Conservation (phyloP, 2,329 filamentous ascomycete genomes). For the Cadophora gregata region DNA sequence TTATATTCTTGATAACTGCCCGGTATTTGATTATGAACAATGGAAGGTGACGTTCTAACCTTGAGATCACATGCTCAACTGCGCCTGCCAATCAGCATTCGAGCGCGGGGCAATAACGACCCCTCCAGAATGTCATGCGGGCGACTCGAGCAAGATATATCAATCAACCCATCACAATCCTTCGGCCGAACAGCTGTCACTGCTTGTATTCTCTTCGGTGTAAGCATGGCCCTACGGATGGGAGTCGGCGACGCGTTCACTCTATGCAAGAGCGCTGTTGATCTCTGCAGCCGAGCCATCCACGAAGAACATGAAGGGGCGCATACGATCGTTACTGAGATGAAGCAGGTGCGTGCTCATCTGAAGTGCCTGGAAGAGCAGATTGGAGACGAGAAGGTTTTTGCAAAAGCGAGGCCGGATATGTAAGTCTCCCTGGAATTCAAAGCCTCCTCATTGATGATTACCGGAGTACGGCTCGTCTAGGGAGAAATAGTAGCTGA, state of each 20-base stretch:
- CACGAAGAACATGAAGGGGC: conserved; percentile 12
- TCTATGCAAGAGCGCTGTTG: conserved; percentile 16
- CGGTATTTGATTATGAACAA: no score
- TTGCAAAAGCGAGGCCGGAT: background rate
- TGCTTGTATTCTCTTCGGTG: background rate
- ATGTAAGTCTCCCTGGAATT: background rate
- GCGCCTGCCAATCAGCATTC: background rate
- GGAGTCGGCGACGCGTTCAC: conserved; percentile 18
- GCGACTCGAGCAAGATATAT: background rate
- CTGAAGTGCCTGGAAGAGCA: background rate
- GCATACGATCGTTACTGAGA: background rate
- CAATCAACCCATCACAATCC: no score
- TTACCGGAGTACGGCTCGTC: background rate
- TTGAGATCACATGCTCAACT: background rate
- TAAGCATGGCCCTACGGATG: conserved; percentile 12
- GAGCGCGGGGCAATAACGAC: background rate
- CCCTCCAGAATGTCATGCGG: background rate
- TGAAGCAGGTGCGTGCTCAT: conserved; percentile 13
- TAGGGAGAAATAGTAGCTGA: background rate
- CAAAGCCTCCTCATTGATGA: no score
- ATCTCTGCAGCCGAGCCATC: conserved; percentile 10
- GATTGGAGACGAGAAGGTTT: background rate
- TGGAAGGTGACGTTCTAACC: background rate
- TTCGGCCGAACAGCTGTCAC: no score
- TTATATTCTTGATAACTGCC: no score